Conservation (phyloP, 2,329 filamentous ascomycete species). For the Aspergillus sp. region DNA sequence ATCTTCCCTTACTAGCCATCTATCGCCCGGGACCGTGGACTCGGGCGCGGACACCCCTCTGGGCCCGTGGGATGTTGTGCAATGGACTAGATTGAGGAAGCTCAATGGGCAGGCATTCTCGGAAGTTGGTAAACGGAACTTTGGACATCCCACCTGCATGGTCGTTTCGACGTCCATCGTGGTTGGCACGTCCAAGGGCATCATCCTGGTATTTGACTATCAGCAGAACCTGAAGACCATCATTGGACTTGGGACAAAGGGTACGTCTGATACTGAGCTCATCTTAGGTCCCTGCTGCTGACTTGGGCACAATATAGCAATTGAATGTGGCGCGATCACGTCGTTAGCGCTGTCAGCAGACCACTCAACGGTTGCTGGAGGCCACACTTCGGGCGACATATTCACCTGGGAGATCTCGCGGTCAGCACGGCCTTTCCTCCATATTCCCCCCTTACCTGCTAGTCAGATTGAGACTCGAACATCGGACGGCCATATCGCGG, state of each 20-base stretch:
- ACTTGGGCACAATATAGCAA: constrained; percentile 56
- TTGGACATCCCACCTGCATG: constrained; percentile 87
- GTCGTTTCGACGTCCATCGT: constrained; percentile 85
- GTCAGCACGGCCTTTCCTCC: constrained; percentile 82
- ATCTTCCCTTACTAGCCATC: constrained; percentile 73
- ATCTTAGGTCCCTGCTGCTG: not conserved
- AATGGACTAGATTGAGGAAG: constrained; percentile 92
- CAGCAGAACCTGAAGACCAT: constrained; percentile 93
- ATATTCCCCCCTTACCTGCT: constrained; percentile 75
- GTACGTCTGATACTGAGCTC: constrained; percentile 47
- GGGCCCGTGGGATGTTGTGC: constrained; percentile 92
- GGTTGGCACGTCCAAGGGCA: constrained; percentile 88
- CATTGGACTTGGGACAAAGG: constrained; percentile 89
- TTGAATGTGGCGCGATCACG: constrained; percentile 86
- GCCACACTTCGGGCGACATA: constrained; percentile 85
- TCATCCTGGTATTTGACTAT: constrained; percentile 95
- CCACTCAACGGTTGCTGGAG: constrained; percentile 85
- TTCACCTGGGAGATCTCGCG: constrained; percentile 94
- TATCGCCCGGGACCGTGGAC: constrained; percentile 59
- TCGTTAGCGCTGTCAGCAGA: constrained; percentile 90
- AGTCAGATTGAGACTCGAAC: constrained; percentile 64
- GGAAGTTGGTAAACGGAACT: constrained; percentile 86
- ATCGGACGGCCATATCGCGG: constrained; percentile 79
- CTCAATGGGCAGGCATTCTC: constrained; percentile 88
- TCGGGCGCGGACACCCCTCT: constrained; percentile 69